Evolutionary conservation across 192 early-diverging fungal species (phyloP).

Genomic region (Backusella westeae): DNA sequence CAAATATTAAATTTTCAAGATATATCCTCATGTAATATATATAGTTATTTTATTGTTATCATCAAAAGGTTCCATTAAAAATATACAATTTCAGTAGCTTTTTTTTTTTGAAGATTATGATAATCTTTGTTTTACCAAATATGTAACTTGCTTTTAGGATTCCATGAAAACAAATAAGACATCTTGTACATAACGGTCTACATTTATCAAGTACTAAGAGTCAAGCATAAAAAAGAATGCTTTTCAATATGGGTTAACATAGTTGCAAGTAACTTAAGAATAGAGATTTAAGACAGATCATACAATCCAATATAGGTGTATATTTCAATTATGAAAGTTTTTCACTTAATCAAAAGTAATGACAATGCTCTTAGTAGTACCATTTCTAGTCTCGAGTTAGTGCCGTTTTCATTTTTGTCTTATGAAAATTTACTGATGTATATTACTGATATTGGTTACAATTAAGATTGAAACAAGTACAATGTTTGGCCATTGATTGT

Average conservation of each 20-base stretch:
- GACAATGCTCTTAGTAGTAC: background rate
- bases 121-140: no score
- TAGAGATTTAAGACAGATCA: background rate
- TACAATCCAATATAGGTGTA: background rate
- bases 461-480: background rate
- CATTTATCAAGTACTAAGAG: background rate
- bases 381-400: background rate
- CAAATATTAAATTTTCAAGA: background rate
- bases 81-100: background rate
- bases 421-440: background rate
- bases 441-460: background rate
- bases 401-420: background rate
- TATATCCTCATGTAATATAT: background rate
- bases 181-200: background rate
- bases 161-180: background rate
- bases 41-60: background rate
- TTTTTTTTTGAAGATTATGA: background rate
- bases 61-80: background rate
- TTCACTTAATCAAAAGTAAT: background rate
- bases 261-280: background rate
- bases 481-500: background rate
- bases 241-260: background rate
- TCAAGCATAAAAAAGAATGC: background rate
- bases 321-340: background rate
- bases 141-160: background rate